Conservation (phyloP, 2,329 filamentous ascomycete genomes). For the Fusarium sp. region DNA sequence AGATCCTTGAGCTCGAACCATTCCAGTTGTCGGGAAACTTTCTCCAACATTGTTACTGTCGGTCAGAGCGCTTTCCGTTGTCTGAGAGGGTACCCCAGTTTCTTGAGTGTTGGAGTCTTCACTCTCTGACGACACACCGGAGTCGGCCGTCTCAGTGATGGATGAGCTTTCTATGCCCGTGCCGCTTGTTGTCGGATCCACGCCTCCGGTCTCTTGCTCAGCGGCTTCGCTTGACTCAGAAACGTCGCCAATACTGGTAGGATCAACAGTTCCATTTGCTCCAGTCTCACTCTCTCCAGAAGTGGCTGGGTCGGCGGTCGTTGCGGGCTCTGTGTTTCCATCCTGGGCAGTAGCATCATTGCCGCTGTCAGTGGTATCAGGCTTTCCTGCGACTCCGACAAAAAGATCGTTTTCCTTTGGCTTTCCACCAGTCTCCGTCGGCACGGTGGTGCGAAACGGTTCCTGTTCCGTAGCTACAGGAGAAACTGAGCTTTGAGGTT, state of each 20-base stretch:
- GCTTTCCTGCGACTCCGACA: neutral
- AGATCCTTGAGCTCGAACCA: neutral
- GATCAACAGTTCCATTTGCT: neutral
- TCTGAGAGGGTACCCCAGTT: neutral
- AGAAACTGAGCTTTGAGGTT: neutral
- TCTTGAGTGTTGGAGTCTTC: neutral
- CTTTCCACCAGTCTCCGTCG: conserved; percentile 13
- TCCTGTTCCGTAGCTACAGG: neutral
- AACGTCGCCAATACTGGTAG: neutral
- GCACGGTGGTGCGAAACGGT: conserved; percentile 3
- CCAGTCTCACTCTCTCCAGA: neutral
- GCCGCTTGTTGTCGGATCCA: neutral
- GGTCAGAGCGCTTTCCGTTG: neutral
- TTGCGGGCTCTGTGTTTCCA: neutral
- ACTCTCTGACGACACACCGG: neutral
- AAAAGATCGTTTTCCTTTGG: conserved; percentile 8
- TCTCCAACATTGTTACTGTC: neutral
- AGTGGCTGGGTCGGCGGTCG: neutral
- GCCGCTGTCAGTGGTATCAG: neutral
- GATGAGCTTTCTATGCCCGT: neutral
- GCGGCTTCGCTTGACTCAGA: neutral
- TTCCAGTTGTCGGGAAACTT: neutral
- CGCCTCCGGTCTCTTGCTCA: neutral
- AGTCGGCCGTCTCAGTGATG: neutral
- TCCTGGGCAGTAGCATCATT: neutral